phyloP scores from a whole-genome alignment of 2,329 filamentous ascomycete species.

The Pseudopithomyces maydicus region DNA sequence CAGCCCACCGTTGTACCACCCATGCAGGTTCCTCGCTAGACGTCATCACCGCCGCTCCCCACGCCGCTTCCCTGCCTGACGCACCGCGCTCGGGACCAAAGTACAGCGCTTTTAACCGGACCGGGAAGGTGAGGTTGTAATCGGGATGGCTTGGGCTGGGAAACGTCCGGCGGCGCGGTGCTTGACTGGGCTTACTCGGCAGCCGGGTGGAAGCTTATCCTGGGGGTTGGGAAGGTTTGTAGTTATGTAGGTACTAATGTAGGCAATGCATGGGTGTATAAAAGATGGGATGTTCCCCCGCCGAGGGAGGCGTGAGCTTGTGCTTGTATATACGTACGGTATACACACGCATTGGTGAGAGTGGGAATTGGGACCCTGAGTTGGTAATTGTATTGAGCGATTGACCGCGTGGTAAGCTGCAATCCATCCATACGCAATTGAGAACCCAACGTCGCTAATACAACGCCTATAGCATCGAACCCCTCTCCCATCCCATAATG shows the following conservation, averaged over 20 bases:
- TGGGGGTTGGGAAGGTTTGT: not conserved
- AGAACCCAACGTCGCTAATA: not conserved
- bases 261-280: too few species aligned
- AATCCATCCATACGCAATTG: too few species aligned
- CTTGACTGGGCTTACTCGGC: not conserved
- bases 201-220: not conserved
- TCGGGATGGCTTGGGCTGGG: not conserved
- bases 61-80: not conserved
- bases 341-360: not conserved
- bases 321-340: not conserved
- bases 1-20: not conserved
- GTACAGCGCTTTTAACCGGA: constrained; percentile 1
- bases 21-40: not conserved
- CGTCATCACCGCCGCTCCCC: not conserved
- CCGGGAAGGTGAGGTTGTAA: constrained; percentile 4
- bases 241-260: too few species aligned
- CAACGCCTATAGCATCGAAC: not conserved
- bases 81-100: not conserved
- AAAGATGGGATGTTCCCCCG: not conserved
- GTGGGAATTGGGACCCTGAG: not conserved
- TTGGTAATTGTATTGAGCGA: not conserved
- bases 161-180: not conserved
- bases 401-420: not conserved
- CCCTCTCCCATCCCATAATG: not conserved
- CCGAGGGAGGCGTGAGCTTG: not conserved